Evolutionary conservation across 1,139 yeast genomes (phyloP).

Genomic region (Suhomyces kunorum): DNA sequence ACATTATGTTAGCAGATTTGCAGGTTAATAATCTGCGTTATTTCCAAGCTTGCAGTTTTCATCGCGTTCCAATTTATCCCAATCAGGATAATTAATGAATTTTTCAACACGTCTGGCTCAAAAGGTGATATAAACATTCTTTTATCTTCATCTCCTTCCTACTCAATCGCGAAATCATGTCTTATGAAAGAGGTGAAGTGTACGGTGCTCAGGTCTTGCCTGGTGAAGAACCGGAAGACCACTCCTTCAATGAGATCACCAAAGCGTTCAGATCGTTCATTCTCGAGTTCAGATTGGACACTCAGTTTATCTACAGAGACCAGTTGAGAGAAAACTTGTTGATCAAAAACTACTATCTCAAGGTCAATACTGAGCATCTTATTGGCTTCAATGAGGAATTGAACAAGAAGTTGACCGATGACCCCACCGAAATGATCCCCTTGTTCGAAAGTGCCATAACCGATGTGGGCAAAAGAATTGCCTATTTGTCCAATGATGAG

Average conservation of each 20-base stretch:
- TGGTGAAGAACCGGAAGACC: slow-evolving; percentile 70
- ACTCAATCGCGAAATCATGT: slow-evolving; percentile 38
- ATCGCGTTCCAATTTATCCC: slow-evolving; percentile 13
- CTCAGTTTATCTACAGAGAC: slow-evolving; percentile 85
- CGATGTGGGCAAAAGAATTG: slow-evolving; percentile 83
- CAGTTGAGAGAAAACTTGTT: slow-evolving; percentile 86
- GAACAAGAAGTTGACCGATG: slow-evolving; percentile 79
- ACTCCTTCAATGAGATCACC: slow-evolving; percentile 72
- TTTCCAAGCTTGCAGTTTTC: background rate
- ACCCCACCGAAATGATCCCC: slow-evolving; percentile 88
- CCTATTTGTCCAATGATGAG: slow-evolving; percentile 58
- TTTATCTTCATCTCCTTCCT: background rate
- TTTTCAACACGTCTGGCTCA: slow-evolving; percentile 9
- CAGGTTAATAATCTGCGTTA: too few relatives aligned
- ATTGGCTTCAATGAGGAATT: slow-evolving; percentile 87
- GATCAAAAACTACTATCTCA: slow-evolving; percentile 69
- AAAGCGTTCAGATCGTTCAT: slow-evolving; percentile 81
- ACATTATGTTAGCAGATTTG: too few relatives aligned
- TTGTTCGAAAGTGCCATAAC: slow-evolving; percentile 87
- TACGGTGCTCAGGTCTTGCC: slow-evolving; percentile 86
- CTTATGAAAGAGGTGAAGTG: slow-evolving; percentile 79
- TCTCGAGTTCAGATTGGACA: slow-evolving; percentile 80
- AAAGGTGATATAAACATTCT: slow-evolving; percentile 1
- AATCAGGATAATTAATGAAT: slow-evolving; percentile 20
- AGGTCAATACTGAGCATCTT: slow-evolving; percentile 81